Evolutionary conservation across 805 yeast genomes (phyloP), one percentile per base, ranked within the genome.

Genomic region (Wickerhamiella spandovensis): DNA sequence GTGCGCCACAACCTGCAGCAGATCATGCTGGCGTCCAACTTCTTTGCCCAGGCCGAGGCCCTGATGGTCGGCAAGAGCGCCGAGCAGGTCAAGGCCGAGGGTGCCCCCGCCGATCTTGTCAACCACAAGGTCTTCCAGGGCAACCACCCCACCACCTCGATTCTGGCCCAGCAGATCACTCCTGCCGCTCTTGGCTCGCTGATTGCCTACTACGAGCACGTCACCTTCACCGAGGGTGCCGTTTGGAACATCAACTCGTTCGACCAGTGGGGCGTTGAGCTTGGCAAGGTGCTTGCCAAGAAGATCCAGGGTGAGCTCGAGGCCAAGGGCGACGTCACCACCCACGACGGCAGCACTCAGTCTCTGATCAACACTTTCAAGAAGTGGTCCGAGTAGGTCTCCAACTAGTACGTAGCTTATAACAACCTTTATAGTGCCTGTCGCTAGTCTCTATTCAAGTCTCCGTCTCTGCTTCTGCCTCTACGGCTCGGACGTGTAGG

Each of bases 201-300:
- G 71, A 92, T 92, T 67, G 97, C 95, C 44, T 92, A 92, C 79
- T 92, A 92, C 75, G 98, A 92, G 74, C 96, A 88, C 68, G 78
- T 87, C 53, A 90, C 97, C 42, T 92, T 92, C 72, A 89, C 89
- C 53, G 98, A 92, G 74, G 98, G 98, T 73, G 98, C 98, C 52
- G 72, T 92, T 64, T 90, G 98, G 98, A 92, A 94, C 79, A 89
- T 92, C 75, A 92, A 92, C 81, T 90, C 97, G 18, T 92, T 87
- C 67, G 98, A 92, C 75, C 98, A 92, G 76, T 92, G 97, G 95
- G 98, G 98, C 72, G 98, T 92, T 64, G 98, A 92, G 75, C 84
- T 92, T 62, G 98, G 98, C 69, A 92, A 92, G 75, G 94, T 84
- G 49, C 79, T 92, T 66, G 98, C 98, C 66, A 92, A 92, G 81